These are phyloP conservation scores for Termitomyces sp. DNA, from an alignment of 768 basidiomycete species.

Conservation along the genomic window DNA sequence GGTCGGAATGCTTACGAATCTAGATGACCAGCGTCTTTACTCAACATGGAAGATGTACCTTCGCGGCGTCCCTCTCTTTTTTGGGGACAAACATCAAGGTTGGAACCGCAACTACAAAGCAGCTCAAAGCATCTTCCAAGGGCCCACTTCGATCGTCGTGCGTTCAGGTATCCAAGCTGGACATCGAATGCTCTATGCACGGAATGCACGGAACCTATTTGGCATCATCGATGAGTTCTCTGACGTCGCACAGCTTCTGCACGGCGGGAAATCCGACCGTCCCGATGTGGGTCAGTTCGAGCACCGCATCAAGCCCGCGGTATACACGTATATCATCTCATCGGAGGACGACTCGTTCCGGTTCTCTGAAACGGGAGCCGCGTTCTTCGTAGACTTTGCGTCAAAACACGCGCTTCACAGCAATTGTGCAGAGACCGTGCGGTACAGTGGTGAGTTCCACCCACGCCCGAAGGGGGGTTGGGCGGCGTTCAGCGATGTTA, in stretches of 20 bases:
- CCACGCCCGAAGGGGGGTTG: slow-evolving; percentile 66
- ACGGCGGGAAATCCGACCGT: slow-evolving; percentile 28
- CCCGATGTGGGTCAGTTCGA: slow-evolving; percentile 12
- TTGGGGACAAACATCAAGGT: slow-evolving; percentile 51
- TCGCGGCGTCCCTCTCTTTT: slow-evolving; percentile 51
- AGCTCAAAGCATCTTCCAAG: slow-evolving; percentile 66
- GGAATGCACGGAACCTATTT: slow-evolving; percentile 54
- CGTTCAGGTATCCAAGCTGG: slow-evolving; percentile 67
- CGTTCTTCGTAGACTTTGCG: slow-evolving; percentile 82
- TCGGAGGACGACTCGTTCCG: slow-evolving; percentile 70
- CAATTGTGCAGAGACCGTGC: slow-evolving; percentile 60
- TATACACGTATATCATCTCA: slow-evolving; percentile 84
- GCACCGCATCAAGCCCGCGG: slow-evolving; percentile 65
- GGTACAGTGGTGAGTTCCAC: slow-evolving; percentile 79
- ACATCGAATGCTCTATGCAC: slow-evolving; percentile 70
- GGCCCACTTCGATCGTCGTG: slow-evolving; percentile 55
- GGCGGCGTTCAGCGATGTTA: slow-evolving; percentile 52
- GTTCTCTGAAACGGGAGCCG: slow-evolving; percentile 83
- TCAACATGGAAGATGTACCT: slow-evolving; percentile 78
- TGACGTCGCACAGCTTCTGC: slow-evolving; percentile 48
- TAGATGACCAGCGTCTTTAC: slow-evolving; percentile 59
- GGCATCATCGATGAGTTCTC: slow-evolving; percentile 47
- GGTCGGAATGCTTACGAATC: slow-evolving; percentile 55
- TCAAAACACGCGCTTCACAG: slow-evolving; percentile 84
- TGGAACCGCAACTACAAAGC: slow-evolving; percentile 69